A percentile compares a stretch with the other conserved stretches of the same genome.
Evolutionary conservation across 805 yeast genomes (phyloP).

Genomic region (Candida glaebosa): DNA sequence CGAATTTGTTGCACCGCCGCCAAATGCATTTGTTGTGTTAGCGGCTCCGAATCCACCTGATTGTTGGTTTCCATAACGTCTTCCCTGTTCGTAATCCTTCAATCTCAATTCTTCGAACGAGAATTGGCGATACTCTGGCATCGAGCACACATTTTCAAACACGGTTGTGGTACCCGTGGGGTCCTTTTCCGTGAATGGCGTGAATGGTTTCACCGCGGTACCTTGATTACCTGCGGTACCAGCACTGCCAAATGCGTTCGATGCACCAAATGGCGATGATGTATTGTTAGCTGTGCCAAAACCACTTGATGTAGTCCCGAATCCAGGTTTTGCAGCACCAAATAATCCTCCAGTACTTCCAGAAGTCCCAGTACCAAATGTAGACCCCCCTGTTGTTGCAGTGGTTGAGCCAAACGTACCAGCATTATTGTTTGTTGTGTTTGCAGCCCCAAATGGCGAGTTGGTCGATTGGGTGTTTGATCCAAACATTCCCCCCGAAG

Average conservation of each 20-base stretch:
- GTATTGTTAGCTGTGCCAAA: conserved; percentile 15
- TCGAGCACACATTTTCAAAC: conserved; percentile 73
- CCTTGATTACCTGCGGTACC: conserved; percentile 51
- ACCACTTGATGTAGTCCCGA: conserved; percentile 22
- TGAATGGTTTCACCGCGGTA: conserved; percentile 67
- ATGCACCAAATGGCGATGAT: conserved; percentile 21
- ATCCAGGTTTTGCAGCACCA: conserved; percentile 16
- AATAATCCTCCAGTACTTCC: conserved; percentile 27
- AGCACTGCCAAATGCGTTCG: conserved; percentile 20
- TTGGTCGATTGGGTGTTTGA: conserved; percentile 4
- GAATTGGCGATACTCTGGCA: conserved; percentile 85
- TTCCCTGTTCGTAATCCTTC: conserved; percentile 78
- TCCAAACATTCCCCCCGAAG: conserved; percentile 9
- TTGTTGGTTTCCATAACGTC: conserved; percentile 52
- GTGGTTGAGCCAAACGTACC: conserved; percentile 25
- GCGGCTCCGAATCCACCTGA: conserved; percentile 20
- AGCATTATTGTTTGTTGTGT: conserved; percentile 12
- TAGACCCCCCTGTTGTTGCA: conserved; percentile 16
- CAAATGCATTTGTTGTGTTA: conserved; percentile 31
- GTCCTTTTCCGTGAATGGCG: conserved; percentile 72
- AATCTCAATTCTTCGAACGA: conserved; percentile 86
- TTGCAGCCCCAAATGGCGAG: conserved; percentile 23
- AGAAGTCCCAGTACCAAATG: conserved; percentile 21
- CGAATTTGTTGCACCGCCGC: conserved; percentile 22
- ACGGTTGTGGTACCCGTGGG: conserved; percentile 42